phyloP scores from a whole-genome alignment of 495 filamentous ascomycete genomes.

The Cetradonia linearis region DNA sequence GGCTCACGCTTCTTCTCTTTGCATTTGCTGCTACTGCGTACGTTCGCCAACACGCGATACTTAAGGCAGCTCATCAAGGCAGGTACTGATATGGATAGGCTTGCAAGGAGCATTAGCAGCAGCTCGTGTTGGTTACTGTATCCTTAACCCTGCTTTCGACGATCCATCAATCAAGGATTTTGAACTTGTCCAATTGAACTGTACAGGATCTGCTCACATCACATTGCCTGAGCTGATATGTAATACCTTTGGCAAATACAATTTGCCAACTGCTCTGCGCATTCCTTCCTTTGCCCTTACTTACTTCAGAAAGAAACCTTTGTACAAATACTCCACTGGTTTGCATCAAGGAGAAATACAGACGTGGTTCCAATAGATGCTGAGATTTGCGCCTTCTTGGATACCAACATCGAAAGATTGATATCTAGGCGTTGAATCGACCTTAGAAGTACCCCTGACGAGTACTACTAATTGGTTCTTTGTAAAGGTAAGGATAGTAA shows the following conservation, averaged over 20 bases:
- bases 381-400: neutral
- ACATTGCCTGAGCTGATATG: conserved; percentile 7
- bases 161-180: neutral
- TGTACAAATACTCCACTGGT: neutral
- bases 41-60: conserved; percentile 4
- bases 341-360: neutral
- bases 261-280: neutral
- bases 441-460: neutral
- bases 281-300: neutral
- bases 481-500: neutral
- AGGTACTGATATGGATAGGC: conserved; percentile 6
- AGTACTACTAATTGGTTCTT: neutral
- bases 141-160: neutral
- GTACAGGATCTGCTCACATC: conserved; percentile 2
- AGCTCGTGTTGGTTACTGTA: conserved; percentile 6
- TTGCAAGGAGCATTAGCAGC: conserved; percentile 8
- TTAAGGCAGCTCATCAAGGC: conserved; percentile 6
- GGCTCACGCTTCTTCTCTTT: neutral
- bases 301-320: neutral
- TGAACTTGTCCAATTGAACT: neutral
- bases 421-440: neutral
- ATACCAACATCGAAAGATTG: neutral
- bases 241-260: neutral
- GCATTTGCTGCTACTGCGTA: conserved; percentile 9
- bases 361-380: conserved; percentile 6